Percentiles rank a stretch among this genome's conserved stretches.
phyloP scores from a whole-genome alignment of 805 yeast species.

The Lipomyces orientalis region DNA sequence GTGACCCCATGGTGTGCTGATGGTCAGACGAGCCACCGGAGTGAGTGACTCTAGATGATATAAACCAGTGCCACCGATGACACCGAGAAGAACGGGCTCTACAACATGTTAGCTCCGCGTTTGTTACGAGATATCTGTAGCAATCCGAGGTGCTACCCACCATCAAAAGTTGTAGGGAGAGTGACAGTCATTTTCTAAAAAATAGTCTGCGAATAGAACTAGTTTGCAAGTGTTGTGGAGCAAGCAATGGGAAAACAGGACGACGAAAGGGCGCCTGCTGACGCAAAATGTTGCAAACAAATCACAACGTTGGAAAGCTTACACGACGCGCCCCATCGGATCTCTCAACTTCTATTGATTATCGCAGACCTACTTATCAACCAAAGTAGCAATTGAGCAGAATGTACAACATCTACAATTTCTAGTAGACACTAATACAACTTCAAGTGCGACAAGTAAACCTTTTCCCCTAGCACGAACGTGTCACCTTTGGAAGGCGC shows the following conservation, averaged over 20 bases:
- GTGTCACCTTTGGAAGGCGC: too few relatives aligned
- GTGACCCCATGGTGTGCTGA: slow-evolving; percentile 96
- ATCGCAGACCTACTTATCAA: too few relatives aligned
- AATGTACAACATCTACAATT: too few relatives aligned
- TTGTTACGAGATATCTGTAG: neutral
- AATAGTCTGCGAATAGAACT: neutral
- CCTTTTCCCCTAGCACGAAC: too few relatives aligned
- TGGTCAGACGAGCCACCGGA: slow-evolving; percentile 81
- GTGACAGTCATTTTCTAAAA: neutral
- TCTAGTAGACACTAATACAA: too few relatives aligned
- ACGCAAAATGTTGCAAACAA: too few relatives aligned
- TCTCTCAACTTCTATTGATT: too few relatives aligned
- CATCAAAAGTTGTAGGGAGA: slow-evolving; percentile 41
- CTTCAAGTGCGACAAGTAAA: too few relatives aligned
- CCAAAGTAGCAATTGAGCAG: too few relatives aligned
- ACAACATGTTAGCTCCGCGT: neutral
- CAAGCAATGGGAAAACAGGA: neutral
- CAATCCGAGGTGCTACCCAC: slow-evolving; percentile 21
- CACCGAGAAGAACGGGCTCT: slow-evolving; percentile 78
- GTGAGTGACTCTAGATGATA: slow-evolving; percentile 81
- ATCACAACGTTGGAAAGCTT: too few relatives aligned
- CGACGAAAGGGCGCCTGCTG: neutral
- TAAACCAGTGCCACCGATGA: slow-evolving; percentile 98
- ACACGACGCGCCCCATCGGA: too few relatives aligned
- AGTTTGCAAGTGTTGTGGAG: neutral